Evolutionary conservation across 805 yeast genomes (phyloP).

Genomic region (Maudiozyma turicensis): DNA sequence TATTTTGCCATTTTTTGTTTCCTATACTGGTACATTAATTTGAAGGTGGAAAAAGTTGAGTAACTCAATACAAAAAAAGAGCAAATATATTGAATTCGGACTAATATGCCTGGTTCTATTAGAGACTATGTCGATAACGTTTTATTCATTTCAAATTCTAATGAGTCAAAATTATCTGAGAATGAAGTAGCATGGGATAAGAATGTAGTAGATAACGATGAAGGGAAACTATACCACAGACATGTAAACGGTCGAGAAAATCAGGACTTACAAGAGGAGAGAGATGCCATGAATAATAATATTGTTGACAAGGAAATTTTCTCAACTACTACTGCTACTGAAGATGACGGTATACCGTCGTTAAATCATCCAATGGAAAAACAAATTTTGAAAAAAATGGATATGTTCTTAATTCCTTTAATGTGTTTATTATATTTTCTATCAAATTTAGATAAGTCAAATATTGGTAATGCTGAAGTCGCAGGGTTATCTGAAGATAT

Average conservation of each 20-base stretch:
- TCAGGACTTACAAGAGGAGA: neutral
- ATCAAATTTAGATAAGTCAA: conserved; percentile 44
- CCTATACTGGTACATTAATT: too few species aligned
- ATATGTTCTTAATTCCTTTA: conserved; percentile 35
- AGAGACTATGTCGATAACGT: conserved; percentile 8
- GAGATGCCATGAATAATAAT: neutral
- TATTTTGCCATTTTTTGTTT: too few species aligned
- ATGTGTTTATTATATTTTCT: conserved; percentile 36
- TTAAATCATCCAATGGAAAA: conserved; percentile 26
- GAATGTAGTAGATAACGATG: neutral
- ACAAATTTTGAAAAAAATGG: conserved; percentile 34
- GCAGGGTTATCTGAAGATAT: conserved; percentile 41
- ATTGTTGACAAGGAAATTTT: conserved; percentile 11
- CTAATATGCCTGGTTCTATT: conserved; percentile 4
- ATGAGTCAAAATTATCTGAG: neutral
- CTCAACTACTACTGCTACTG: conserved; percentile 16
- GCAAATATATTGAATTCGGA: neutral
- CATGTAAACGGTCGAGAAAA: neutral
- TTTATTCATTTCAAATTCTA: neutral
- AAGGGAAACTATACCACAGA: neutral
- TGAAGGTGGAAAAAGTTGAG: too few species aligned
- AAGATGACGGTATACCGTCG: conserved; percentile 22
- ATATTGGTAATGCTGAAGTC: conserved; percentile 49
- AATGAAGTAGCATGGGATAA: neutral
- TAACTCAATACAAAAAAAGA: neutral